Evolutionary conservation across 495 filamentous ascomycete species (phyloP), one percentile per base, ranked within the genome.

Genomic region (Hyaloscypha variabilis): DNA sequence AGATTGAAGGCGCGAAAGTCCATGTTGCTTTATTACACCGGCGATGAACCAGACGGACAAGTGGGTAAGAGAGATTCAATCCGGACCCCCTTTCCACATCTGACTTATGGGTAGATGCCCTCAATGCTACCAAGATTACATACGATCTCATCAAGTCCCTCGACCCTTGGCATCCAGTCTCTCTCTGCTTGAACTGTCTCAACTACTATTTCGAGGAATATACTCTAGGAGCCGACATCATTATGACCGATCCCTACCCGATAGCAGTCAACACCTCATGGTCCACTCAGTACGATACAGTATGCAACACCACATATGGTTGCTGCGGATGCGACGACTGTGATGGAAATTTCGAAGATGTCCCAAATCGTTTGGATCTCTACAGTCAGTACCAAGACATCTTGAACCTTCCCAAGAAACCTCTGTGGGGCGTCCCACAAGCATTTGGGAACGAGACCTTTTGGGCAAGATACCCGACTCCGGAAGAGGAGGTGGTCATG

Each of bases 321-420:
- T 83, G 85, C 75, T 91, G 88, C 73, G 89, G 88, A 26, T 91
- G 89, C 74, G 89, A 92, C 69, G 83, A 87, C 71, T 92, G 88
- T 72, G 61, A 64, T 0, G 85, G 86, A 8, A 67, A 70, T 14
- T 77, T 90, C 29, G 73, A 77, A 5, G 88, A 91, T 69, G 83
- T 90, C 11, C 66, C 79, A 1, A 57, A 66, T 2, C 80, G 87
- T 0, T 73, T 89, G 2, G 85, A 89, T 60, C 71, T 68, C 11
- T 78, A 83, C 26, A 64, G 72, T 2, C n/a, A 31, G 2, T 87
- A 85, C 66, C 79, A 83, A 65, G 19, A 31, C 1, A 77, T 73
- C 71, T 71, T 84, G 2, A 78, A 77, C 0, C 62, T 73, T 8
- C 77, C 75, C 75, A 78, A 78, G 6, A 88, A 89, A 66, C 76